Base-by-base conservation (phyloP, 306 rosid genomes). In the Carpinus viminea region DNA sequence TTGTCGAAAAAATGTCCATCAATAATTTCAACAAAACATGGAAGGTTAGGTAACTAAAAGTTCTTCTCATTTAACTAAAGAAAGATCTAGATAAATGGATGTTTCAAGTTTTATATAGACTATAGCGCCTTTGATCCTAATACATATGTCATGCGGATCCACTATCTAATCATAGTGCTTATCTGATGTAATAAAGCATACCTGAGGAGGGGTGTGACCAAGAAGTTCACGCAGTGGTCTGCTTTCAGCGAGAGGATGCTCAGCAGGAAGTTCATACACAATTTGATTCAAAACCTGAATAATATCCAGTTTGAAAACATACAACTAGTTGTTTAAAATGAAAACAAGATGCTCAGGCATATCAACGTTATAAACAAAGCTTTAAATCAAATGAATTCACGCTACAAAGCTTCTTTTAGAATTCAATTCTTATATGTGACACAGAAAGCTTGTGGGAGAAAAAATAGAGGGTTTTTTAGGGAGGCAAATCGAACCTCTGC, bases 121-220 rank as follows among this genome's bases (percentile, higher is more conserved):
- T 68, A 68, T 9, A 38, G 41, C 20, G 20, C 50, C 52, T 41
- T 9, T 17, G 9, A 68, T 10, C 15, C 52, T 18, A n/a, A 68
- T 3, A 18, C 12, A 11, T 26, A 43, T 18, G 12, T 41, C 51
- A 68, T 73, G 65, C 66, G 34, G 65, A 79, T 82, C 57, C 38
- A 76, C 28, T 10, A 72, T 75, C 16, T 45, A 74, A 74, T 59
- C 13, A 53, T 46, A 41, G 20, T 18, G 71, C 36, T 77, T 31
- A 75, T 53, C 55, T 24, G 80, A 75, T 26, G 73, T 74, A 83
- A 57, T 43, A 52, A 24, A 66, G 57, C 74, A 17, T 73, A 94
- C 99, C 98, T 95, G 99, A 53, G 94, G 93, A 2, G 99, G 99
- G 17, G 99, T 95, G 85, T 95, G 99, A 36, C 99, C 99, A 73